Conservation (phyloP, 345 rosid species). For the Arabidopsis arenosa region DNA sequence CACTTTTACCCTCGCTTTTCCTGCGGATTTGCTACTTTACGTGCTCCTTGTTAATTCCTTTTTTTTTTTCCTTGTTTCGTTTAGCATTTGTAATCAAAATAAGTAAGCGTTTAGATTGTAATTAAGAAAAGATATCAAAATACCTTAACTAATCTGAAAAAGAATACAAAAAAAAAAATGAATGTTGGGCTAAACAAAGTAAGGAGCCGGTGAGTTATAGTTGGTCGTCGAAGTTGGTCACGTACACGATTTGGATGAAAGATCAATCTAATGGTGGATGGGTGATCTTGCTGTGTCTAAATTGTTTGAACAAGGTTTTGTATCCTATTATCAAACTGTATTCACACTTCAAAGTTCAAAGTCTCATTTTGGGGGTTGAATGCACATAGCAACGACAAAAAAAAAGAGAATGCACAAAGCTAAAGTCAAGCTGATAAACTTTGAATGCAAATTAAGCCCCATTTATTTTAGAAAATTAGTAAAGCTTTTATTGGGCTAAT, state of each 20-base stretch:
- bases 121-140: no score
- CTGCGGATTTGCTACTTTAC: constrained; percentile 7
- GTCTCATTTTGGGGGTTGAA: background rate
- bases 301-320: background rate
- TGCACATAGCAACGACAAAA: background rate
- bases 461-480: background rate
- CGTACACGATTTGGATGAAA: no score
- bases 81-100: no score
- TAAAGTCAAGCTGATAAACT: background rate
- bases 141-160: no score
- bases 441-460: background rate
- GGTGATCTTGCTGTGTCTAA: background rate
- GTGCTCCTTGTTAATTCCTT: background rate
- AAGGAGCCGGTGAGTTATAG: no score
- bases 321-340: no score
- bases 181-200: no score
- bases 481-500: background rate
- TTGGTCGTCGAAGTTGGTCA: background rate
- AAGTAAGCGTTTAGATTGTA: no score
- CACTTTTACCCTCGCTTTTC: constrained; percentile 20
- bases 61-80: background rate
- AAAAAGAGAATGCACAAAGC: background rate
- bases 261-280: background rate
- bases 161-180: no score
- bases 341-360: no score